phyloP scores from a whole-genome alignment of 768 basidiomycete species.

The Mycena chlorophos region DNA sequence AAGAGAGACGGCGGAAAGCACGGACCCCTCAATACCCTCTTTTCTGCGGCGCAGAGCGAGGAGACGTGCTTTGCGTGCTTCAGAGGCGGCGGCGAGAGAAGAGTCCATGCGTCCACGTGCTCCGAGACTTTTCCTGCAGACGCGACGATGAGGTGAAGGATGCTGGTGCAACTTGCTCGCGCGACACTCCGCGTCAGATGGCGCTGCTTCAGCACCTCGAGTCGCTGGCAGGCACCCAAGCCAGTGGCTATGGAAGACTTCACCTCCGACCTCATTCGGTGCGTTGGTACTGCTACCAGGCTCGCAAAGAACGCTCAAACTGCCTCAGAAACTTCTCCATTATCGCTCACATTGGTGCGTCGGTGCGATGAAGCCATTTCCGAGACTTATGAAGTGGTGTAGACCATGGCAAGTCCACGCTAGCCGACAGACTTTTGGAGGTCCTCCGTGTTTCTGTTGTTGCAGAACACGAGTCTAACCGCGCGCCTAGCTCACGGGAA shows the following conservation, averaged over 20 bases:
- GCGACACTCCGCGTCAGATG: constrained; percentile 29
- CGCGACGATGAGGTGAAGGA: constrained; percentile 34
- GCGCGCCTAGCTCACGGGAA: constrained; percentile 74
- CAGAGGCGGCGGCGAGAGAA: constrained; percentile 72
- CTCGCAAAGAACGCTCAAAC: background rate
- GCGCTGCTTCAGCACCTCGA: constrained; percentile 34
- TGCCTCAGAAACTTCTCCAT: constrained; percentile 83
- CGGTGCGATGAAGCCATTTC: background rate
- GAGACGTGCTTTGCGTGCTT: constrained; percentile 79
- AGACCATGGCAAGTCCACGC: constrained; percentile 96
- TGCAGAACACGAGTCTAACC: constrained; percentile 22
- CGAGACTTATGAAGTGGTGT: background rate
- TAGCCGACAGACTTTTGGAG: constrained; percentile 77
- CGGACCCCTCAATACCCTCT: constrained; percentile 57
- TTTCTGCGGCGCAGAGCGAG: constrained; percentile 75
- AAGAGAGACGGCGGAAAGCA: constrained; percentile 23
- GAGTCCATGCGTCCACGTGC: constrained; percentile 37
- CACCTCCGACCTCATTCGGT: constrained; percentile 72
- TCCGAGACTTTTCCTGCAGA: background rate
- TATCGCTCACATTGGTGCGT: constrained; percentile 88
- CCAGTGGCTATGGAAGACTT: constrained; percentile 59
- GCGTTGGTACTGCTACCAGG: constrained; percentile 9
- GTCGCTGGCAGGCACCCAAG: constrained; percentile 32
- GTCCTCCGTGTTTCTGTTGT: constrained; percentile 35
- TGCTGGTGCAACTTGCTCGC: constrained; percentile 35